phyloP scores from a whole-genome alignment of 2,329 filamentous ascomycete species.

The Alternaria sp. region DNA sequence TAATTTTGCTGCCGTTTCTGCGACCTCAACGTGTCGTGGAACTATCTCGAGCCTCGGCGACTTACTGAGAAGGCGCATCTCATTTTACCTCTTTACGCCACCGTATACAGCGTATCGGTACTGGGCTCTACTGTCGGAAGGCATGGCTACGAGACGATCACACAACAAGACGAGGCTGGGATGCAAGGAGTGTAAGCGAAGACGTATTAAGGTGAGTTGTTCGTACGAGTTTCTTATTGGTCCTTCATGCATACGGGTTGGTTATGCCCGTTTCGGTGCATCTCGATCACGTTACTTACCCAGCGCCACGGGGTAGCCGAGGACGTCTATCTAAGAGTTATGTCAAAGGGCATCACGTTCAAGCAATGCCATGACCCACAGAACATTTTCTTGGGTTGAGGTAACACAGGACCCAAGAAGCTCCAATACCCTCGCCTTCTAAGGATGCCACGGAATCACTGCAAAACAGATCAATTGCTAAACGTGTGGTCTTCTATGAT shows the following conservation, averaged over 20 bases:
- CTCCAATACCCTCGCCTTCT: neutral
- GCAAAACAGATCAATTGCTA: neutral
- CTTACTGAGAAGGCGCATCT: neutral
- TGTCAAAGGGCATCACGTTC: neutral
- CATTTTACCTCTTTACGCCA: neutral
- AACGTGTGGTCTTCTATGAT: neutral
- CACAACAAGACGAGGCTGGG: slow-evolving; percentile 47
- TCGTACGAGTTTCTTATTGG: neutral
- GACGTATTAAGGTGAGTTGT: slow-evolving; percentile 43
- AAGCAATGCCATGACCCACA: neutral
- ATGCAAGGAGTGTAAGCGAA: slow-evolving; percentile 44
- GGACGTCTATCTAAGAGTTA: neutral
- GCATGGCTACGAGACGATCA: slow-evolving; percentile 39
- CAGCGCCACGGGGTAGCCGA: neutral
- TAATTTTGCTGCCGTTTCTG: neutral
- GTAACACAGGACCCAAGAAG: neutral
- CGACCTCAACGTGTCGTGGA: slow-evolving; percentile 9
- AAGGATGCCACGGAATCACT: neutral
- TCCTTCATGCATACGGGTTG: neutral
- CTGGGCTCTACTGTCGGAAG: neutral
- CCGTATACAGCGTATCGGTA: slow-evolving; percentile 10
- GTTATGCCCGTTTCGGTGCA: neutral
- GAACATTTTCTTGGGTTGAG: neutral
- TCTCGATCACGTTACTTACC: neutral
- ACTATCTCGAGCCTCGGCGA: neutral